Conservation (phyloP, 352 stramenopile species). For the Plasmopara halstedii region DNA sequence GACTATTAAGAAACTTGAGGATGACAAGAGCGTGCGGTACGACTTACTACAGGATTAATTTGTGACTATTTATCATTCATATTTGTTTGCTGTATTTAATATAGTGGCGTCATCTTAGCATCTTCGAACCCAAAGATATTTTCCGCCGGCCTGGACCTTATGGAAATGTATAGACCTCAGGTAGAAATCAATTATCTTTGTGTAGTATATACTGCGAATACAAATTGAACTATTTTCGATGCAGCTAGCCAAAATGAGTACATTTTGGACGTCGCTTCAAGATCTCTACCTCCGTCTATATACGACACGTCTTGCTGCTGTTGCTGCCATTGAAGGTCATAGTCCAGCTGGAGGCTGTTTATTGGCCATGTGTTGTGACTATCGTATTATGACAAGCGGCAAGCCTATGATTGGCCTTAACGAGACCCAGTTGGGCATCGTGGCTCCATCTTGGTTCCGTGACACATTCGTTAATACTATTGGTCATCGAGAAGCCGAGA, state of each 20-base stretch:
- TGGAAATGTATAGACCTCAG: slow-evolving; percentile 88
- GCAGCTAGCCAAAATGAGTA: slow-evolving; percentile 47
- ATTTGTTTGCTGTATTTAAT: not conserved
- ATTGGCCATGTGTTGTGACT: slow-evolving; percentile 92
- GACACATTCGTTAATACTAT: slow-evolving; percentile 83
- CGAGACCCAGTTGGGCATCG: slow-evolving; percentile 91
- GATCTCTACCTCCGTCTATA: slow-evolving; percentile 91
- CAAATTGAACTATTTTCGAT: too few relatives aligned
- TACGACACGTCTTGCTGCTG: slow-evolving; percentile 76
- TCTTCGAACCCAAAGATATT: slow-evolving; percentile 84
- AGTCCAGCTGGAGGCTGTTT: slow-evolving; percentile 91
- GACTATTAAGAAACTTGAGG: slow-evolving; percentile 61
- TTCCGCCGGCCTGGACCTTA: slow-evolving; percentile 88
- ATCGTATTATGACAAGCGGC: slow-evolving; percentile 87
- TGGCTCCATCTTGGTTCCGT: slow-evolving; percentile 74
- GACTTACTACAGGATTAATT: not conserved
- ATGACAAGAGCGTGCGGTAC: slow-evolving; percentile 69
- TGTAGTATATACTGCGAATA: too few relatives aligned
- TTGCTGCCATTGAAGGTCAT: slow-evolving; percentile 89
- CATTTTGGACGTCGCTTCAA: slow-evolving; percentile 91
- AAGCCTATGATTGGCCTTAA: slow-evolving; percentile 91
- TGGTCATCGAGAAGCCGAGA: slow-evolving; percentile 74
- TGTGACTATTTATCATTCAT: not conserved
- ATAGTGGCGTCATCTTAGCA: slow-evolving; percentile 66
- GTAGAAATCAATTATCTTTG: too few relatives aligned